phyloP scores from a whole-genome alignment of 2,329 filamentous ascomycete genomes.

The Chlorencoelia australis region DNA sequence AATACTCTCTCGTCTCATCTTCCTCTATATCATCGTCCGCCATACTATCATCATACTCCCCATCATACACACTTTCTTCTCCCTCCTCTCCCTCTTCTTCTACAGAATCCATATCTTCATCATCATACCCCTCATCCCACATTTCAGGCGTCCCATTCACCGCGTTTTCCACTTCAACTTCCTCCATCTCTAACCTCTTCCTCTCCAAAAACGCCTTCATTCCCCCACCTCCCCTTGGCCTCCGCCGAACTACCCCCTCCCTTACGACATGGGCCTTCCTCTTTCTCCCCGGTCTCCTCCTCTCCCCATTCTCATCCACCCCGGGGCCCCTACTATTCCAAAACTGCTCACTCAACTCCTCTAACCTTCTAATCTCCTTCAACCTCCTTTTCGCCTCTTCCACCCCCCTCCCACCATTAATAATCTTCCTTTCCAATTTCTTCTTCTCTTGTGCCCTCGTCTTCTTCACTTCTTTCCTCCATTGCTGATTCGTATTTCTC shows the following conservation, averaged over 20 bases:
- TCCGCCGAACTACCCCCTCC: slow-evolving; percentile 1
- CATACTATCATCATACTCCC: neutral
- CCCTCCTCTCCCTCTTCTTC: slow-evolving; percentile 3
- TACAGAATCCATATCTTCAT: no score
- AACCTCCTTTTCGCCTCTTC: slow-evolving; percentile 10
- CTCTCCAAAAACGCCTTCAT: slow-evolving; percentile 3
- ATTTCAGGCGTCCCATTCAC: neutral
- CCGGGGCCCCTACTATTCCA: slow-evolving; percentile 3
- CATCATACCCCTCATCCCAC: no score
- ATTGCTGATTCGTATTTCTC: slow-evolving; percentile 19
- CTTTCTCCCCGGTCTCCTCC: slow-evolving; percentile 4
- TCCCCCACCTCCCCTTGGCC: slow-evolving; percentile 5
- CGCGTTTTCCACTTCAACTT: neutral
- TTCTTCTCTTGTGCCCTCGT: slow-evolving; percentile 11
- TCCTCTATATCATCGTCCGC: slow-evolving; percentile 2
- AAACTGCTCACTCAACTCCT: slow-evolving; percentile 5
- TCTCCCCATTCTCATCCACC: slow-evolving; percentile 1
- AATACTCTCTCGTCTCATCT: neutral
- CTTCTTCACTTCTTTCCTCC: slow-evolving; percentile 12
- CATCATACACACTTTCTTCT: neutral
- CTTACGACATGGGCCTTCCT: neutral
- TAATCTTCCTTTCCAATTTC: slow-evolving; percentile 13
- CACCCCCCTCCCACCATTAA: slow-evolving; percentile 4
- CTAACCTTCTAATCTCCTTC: slow-evolving; percentile 16
- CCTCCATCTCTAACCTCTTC: neutral